These are phyloP conservation scores for Pseudodiploospora longispora DNA, from an alignment of 2,329 filamentous ascomycete genomes.

Conservation along the genomic window DNA sequence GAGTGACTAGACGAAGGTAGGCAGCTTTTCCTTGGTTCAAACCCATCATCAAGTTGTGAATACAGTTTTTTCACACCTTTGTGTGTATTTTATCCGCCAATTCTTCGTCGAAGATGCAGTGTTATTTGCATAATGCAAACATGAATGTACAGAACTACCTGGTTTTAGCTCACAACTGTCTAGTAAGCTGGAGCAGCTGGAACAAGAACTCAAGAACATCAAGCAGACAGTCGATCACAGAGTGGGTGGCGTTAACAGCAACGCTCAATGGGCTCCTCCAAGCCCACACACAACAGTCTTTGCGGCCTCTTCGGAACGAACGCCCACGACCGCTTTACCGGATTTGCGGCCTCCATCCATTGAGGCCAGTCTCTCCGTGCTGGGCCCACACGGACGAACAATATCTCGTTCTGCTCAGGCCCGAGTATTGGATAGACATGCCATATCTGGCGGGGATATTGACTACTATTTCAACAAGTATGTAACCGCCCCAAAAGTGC, in stretches of 20 bases:
- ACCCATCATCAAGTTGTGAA: too few species aligned
- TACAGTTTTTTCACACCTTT: too few species aligned
- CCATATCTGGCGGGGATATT: constrained; percentile 45
- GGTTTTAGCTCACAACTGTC: not conserved
- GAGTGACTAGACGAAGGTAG: constrained; percentile 37
- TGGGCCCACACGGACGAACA: constrained; percentile 5
- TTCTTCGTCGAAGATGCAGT: too few species aligned
- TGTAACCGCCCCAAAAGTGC: constrained; percentile 4
- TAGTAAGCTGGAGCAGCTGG: constrained; percentile 48
- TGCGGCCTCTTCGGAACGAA: constrained; percentile 14
- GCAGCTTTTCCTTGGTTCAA: not conserved
- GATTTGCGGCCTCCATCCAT: constrained; percentile 15
- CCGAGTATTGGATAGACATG: constrained; percentile 37
- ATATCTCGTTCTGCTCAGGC: constrained; percentile 26
- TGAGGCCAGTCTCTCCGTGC: not conserved
- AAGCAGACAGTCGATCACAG: constrained; percentile 38
- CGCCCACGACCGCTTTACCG: constrained; percentile 12
- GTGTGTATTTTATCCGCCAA: too few species aligned
- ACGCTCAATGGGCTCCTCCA: constrained; percentile 19
- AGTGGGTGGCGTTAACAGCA: constrained; percentile 12
- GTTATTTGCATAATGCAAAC: too few species aligned
- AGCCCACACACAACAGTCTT: constrained; percentile 19
- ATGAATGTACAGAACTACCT: too few species aligned
- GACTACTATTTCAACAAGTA: constrained; percentile 48
- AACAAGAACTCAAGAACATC: constrained; percentile 46